phyloP scores from a whole-genome alignment of 2,329 filamentous ascomycete genomes.

The Phialophora chinensis region DNA sequence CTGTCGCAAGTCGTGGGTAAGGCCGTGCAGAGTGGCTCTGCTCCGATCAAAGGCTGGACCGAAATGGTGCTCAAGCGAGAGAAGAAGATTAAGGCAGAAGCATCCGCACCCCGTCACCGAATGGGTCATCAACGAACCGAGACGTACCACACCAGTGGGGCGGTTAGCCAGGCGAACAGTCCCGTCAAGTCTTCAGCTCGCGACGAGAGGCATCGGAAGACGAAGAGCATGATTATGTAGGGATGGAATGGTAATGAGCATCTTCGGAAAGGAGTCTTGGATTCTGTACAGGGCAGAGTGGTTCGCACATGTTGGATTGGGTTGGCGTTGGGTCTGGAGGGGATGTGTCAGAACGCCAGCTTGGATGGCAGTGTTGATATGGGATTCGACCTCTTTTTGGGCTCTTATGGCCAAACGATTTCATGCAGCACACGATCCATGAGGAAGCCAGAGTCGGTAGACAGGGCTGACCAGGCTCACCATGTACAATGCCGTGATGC shows the following conservation, averaged over 20 bases:
- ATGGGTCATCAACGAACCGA: slow-evolving; percentile 38
- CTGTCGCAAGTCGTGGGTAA: slow-evolving; percentile 74
- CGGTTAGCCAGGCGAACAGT: slow-evolving; percentile 36
- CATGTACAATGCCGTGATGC: slow-evolving; percentile 23
- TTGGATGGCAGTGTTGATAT: slow-evolving; percentile 4
- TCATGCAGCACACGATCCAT: slow-evolving; percentile 31
- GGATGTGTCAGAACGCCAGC: slow-evolving; percentile 1
- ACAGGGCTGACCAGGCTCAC: slow-evolving; percentile 11
- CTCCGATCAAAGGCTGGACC: slow-evolving; percentile 63
- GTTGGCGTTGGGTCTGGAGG: slow-evolving; percentile 11
- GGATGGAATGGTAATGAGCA: slow-evolving; percentile 18
- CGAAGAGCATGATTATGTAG: slow-evolving; percentile 38
- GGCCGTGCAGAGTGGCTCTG: slow-evolving; percentile 40
- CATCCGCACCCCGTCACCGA: slow-evolving; percentile 23
- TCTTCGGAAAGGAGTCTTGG: slow-evolving; percentile 12
- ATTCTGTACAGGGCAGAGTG: neutral
- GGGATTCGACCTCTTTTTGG: slow-evolving; percentile 6
- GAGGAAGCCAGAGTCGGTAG: slow-evolving; percentile 15
- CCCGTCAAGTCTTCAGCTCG: slow-evolving; percentile 32
- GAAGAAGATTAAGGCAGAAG: slow-evolving; percentile 40
- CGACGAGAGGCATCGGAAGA: slow-evolving; percentile 37
- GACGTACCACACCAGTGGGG: slow-evolving; percentile 37
- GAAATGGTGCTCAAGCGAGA: slow-evolving; percentile 63
- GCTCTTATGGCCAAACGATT: slow-evolving; percentile 26
- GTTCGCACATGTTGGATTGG: slow-evolving; percentile 3